Evolutionary conservation across 768 basidiomycete genomes (phyloP).

Genomic region (Crucibulum laeve): DNA sequence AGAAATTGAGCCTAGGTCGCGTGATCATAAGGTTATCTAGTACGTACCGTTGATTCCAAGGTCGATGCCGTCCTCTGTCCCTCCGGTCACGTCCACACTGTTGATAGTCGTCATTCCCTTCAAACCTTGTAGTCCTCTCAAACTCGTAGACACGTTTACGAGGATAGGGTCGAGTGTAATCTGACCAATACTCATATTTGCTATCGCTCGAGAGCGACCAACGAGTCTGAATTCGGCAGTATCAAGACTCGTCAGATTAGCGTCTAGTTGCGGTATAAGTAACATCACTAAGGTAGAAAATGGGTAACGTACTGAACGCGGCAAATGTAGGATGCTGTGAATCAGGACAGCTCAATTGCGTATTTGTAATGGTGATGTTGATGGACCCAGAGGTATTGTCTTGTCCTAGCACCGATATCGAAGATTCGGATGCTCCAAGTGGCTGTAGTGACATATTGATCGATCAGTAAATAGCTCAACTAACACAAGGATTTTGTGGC

Average conservation of each 20-base stretch:
- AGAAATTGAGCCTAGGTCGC: not conserved
- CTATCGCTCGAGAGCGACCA: constrained; percentile 56
- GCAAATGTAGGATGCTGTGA: constrained; percentile 48
- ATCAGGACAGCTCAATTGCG: constrained; percentile 44
- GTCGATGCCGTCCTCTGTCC: constrained; percentile 51
- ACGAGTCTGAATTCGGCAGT: constrained; percentile 51
- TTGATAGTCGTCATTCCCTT: constrained; percentile 51
- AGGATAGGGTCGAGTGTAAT: constrained; percentile 69
- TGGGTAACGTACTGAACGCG: constrained; percentile 45
- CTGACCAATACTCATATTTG: constrained; percentile 57
- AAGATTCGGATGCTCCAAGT: constrained; percentile 58
- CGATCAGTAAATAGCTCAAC: not conserved
- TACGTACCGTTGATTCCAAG: constrained; percentile 53
- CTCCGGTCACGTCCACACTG: constrained; percentile 63
- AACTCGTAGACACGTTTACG: constrained; percentile 60
- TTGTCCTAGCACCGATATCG: constrained; percentile 45
- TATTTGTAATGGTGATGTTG: constrained; percentile 56
- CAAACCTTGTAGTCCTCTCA: constrained; percentile 60
- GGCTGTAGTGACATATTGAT: constrained; percentile 32
- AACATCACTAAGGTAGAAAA: constrained; percentile 2
- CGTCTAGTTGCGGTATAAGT: constrained; percentile 36
- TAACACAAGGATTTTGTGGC: not conserved
- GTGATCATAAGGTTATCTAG: not conserved
- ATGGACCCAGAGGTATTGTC: constrained; percentile 59
- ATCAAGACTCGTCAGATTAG: constrained; percentile 46